Base-by-base conservation (phyloP, 2,329 filamentous ascomycete genomes). In the Ceratocystis lukuohia region DNA sequence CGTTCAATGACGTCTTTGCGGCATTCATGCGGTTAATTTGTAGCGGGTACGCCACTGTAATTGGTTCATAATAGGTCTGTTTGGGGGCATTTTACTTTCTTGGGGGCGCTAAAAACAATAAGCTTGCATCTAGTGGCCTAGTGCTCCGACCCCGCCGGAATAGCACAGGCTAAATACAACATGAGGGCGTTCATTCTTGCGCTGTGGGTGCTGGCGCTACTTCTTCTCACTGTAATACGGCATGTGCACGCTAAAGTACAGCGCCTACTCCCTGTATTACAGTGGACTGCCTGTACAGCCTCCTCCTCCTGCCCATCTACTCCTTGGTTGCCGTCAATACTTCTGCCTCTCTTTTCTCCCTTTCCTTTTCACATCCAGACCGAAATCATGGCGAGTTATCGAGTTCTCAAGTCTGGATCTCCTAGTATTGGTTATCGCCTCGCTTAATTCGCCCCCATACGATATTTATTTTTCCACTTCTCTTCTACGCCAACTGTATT, bases 321-420 rank as follows among this genome's bases (percentile, higher is more conserved):
- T n/a, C 28, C 41, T 46, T 44, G 10, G 41, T 25, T 48, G 20
- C 17, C 25, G 1, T 25, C 33, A 45, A n/a, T 12, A 30, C 25
- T 46, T 20, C 41, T 15, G 53, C 53, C 61, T 63, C 45, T 33
- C 61, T 62, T 28, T 28, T 48, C 61, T 62, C 44, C n/a, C 12
- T 62, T 20, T 62, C 20, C 20, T 10, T 15, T 37, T 48, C 20
- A 46, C 4, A 28, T n/a, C 15, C 25, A n/a, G 10, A 8, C 12
- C 37, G 37, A 41, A 12, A 41, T 10, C 10, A 41, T 41, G 37
- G 37, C 37, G 10, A 28, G 8, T 15, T 44, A 63, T 30, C 41
- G 22, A 22, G 20, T 46, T 46, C 30, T 8, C 10, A 44, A 20
- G 61, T 63, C 10, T 30, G 41, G 25, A 20, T 17, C 33, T 63